A percentile compares a stretch with the other conserved stretches of the same genome.
phyloP scores from a whole-genome alignment of 1,284 basidiomycete species.

The Trichosporon inkin region DNA sequence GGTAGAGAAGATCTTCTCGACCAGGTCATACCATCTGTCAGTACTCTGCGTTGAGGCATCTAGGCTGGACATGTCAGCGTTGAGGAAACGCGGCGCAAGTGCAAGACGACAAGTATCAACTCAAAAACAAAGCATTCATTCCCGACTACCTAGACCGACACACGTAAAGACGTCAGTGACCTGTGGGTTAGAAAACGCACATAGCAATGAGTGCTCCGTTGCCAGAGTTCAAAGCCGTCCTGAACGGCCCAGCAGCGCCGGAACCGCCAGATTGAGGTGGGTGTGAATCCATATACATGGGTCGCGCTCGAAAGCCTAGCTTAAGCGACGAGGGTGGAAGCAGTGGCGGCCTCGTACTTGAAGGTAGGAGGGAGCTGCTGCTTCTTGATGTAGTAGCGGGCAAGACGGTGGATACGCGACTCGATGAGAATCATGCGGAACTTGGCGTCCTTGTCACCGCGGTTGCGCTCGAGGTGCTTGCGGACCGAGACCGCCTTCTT shows the following conservation, averaged over 20 bases:
- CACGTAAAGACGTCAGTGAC: neutral
- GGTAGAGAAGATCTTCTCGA: neutral
- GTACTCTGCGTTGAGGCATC: no score
- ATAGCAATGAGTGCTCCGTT: neutral
- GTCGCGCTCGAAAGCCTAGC: slow-evolving; percentile 9
- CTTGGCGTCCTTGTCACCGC: slow-evolving; percentile 97
- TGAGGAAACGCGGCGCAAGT: neutral
- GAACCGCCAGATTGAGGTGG: slow-evolving; percentile 3
- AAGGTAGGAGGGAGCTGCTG: slow-evolving; percentile 96
- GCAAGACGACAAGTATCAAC: neutral
- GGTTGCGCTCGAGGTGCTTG: slow-evolving; percentile 97
- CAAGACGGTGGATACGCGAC: slow-evolving; percentile 94
- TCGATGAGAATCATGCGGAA: slow-evolving; percentile 98
- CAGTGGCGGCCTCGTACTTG: slow-evolving; percentile 93
- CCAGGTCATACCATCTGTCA: no score
- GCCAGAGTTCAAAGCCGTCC: neutral
- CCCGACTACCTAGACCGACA: neutral
- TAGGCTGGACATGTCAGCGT: no score
- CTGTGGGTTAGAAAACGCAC: slow-evolving; percentile 6
- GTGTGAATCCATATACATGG: slow-evolving; percentile 3
- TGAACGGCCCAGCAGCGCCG: slow-evolving; percentile 6
- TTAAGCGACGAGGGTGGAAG: slow-evolving; percentile 59
- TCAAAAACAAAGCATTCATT: neutral
- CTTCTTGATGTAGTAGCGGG: slow-evolving; percentile 96
- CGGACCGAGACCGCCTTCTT: slow-evolving; percentile 99